phyloP scores from a whole-genome alignment of 352 stramenopile species.

The Phytopythium delawarense region DNA sequence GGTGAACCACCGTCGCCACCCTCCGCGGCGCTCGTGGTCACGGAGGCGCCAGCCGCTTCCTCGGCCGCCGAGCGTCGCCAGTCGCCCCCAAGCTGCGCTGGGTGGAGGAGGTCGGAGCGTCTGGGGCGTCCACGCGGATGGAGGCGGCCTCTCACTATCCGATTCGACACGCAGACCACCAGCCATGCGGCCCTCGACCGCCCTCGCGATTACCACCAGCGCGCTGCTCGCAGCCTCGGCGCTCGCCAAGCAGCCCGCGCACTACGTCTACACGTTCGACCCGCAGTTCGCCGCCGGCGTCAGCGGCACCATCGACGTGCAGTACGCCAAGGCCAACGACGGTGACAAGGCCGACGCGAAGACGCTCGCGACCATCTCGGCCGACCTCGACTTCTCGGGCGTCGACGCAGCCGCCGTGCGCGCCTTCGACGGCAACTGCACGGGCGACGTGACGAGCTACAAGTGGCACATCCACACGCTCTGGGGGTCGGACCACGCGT shows the following conservation, averaged over 20 bases:
- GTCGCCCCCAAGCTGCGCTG: too few species aligned
- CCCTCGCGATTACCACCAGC: background rate
- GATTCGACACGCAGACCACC: background rate
- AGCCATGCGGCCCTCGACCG: background rate
- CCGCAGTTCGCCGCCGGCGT: constrained; percentile 24
- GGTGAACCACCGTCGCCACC: too few species aligned
- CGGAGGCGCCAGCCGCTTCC: too few species aligned
- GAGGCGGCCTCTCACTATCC: too few species aligned
- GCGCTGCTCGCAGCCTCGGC: background rate
- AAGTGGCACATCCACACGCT: constrained; percentile 62
- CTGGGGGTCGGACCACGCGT: constrained; percentile 30
- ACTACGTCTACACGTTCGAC: constrained; percentile 43
- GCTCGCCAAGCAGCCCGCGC: background rate
- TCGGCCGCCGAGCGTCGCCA: too few species aligned
- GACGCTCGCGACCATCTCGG: constrained; percentile 20
- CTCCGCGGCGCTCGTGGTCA: too few species aligned
- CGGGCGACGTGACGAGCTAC: constrained; percentile 27
- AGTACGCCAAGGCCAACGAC: constrained; percentile 20
- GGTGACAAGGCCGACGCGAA: background rate
- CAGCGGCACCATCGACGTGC: constrained; percentile 28
- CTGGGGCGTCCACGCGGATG: too few species aligned
- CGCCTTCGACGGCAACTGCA: constrained; percentile 35
- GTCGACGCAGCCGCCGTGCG: constrained; percentile 20
- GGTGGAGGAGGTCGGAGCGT: too few species aligned
- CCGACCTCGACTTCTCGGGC: constrained; percentile 35